Percentiles rank a stretch among this genome's conserved stretches.
Evolutionary conservation across 129 eudicot species (phyloP).

Genomic region (Artemisia annua): DNA sequence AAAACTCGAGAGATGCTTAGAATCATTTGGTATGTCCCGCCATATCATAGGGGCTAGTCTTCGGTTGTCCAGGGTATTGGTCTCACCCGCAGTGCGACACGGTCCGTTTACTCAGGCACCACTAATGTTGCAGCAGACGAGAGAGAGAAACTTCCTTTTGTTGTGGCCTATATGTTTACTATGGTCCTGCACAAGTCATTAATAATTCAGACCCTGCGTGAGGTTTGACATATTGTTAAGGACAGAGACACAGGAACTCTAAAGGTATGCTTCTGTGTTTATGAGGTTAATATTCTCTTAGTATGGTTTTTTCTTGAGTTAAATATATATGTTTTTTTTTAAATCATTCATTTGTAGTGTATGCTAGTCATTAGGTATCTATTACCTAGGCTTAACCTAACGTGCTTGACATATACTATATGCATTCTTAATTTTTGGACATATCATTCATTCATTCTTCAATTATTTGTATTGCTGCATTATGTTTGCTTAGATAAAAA

Average conservation of each 20-base stretch:
- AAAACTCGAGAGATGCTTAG: too few species aligned
- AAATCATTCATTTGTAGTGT: neutral
- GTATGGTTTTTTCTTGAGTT: neutral
- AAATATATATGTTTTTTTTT: neutral
- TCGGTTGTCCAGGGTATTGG: too few species aligned
- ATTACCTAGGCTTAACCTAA: neutral
- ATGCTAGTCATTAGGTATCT: neutral
- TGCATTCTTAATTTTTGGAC: neutral
- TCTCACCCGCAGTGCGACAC: too few species aligned
- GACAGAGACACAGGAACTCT: slow-evolving; percentile 91
- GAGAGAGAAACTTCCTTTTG: too few species aligned
- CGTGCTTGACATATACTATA: slow-evolving; percentile 3
- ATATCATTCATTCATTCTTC: neutral
- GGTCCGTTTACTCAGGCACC: too few species aligned
- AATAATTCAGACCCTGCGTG: slow-evolving; percentile 74
- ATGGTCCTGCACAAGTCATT: slow-evolving; percentile 19
- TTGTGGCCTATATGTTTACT: too few species aligned
- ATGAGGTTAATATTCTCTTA: slow-evolving; percentile 52
- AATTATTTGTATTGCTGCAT: neutral
- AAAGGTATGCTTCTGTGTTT: slow-evolving; percentile 89
- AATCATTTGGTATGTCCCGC: too few species aligned
- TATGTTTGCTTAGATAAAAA: neutral
- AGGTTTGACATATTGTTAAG: slow-evolving; percentile 87
- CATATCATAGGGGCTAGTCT: too few species aligned
- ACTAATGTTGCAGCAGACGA: too few species aligned